Base-by-base conservation (phyloP, 495 filamentous ascomycete species). In the Tuber borchii region DNA sequence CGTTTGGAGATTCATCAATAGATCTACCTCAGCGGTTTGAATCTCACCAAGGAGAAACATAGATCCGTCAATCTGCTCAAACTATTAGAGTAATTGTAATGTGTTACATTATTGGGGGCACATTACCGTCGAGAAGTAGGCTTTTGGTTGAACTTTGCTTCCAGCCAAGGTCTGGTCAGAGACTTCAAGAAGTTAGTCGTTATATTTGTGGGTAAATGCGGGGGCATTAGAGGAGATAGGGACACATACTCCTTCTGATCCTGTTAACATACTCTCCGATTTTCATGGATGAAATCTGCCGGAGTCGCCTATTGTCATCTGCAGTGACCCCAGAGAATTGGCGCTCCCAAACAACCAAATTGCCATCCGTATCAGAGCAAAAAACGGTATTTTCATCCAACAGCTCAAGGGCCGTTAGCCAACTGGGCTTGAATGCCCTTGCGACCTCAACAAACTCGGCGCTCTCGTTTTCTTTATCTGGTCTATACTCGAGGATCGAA, bases 251-350 rank as follows among this genome's bases (percentile, higher is more conserved):
- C 10, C 86, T 85, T 37, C 89, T 84, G 46, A 99, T 97, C 40
- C 89, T 87, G 78, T 98, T 98, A 56, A 97, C 93, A 90, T 93
- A 91, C 83, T 98, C 95, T 2, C 95, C 94, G 37, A 99, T 83
- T 46, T 90, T 89, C 37, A 97, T 89, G 84, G 97, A 94, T 65
- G 90, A 90, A 4, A 89, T 93, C 0, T 93, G 85, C 46, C 91
- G 86, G 77, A 98, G 83, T n/a, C 90, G 86, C 40, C 87, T 87
- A 74, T 86, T 86, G 76, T 97, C 93, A 37, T 95, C 91, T 2
- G 86, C 87, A 7, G 90, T 93, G 1, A 93, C 90, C 1, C 92
- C 93, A 17, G 89, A 85, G 1, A 85, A 69, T 77, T 97, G 93
- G 43, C 89, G 89, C 56, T 88, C 87, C 61, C 97, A 85, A 19